These are phyloP conservation scores for Metschnikowia arizonensis DNA, from an alignment of 805 yeast genomes.

Conservation along the genomic window DNA sequence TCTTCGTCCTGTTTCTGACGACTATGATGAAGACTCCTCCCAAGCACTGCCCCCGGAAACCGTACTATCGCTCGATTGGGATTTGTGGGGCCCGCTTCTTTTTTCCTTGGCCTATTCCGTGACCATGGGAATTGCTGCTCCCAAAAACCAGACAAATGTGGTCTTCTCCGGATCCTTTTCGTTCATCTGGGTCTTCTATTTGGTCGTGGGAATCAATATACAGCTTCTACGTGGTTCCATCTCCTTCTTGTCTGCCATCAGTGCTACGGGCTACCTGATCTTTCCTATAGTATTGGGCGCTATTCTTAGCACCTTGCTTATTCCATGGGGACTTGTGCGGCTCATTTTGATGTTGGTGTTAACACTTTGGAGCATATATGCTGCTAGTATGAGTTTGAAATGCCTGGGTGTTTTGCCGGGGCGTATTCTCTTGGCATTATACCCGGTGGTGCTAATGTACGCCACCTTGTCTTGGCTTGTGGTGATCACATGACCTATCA, in stretches of 20 bases:
- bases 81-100: constrained; percentile 68
- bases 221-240: constrained; percentile 60
- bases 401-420: constrained; percentile 65
- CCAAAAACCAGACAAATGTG: constrained; percentile 40
- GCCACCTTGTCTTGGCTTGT: constrained; percentile 63
- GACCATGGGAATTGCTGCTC: constrained; percentile 46
- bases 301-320: constrained; percentile 41
- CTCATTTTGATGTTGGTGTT: constrained; percentile 43
- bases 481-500: constrained; percentile 44
- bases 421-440: constrained; percentile 56
- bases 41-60: constrained; percentile 8
- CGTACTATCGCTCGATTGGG: constrained; percentile 46
- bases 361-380: constrained; percentile 60
- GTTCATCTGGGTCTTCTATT: constrained; percentile 59
- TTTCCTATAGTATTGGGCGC: constrained; percentile 62
- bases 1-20: constrained; percentile 7
- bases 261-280: constrained; percentile 66
- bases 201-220: constrained; percentile 59
- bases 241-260: constrained; percentile 62
- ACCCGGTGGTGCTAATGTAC: constrained; percentile 63
- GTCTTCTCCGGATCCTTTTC: constrained; percentile 65
- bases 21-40: constrained; percentile 14
- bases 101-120: constrained; percentile 56
- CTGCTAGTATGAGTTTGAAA: constrained; percentile 58
- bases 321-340: constrained; percentile 48